Evolutionary conservation across 148 eudicot genomes (phyloP), one percentile per base, ranked within the genome.

Genomic region (Linanthus parryae): DNA sequence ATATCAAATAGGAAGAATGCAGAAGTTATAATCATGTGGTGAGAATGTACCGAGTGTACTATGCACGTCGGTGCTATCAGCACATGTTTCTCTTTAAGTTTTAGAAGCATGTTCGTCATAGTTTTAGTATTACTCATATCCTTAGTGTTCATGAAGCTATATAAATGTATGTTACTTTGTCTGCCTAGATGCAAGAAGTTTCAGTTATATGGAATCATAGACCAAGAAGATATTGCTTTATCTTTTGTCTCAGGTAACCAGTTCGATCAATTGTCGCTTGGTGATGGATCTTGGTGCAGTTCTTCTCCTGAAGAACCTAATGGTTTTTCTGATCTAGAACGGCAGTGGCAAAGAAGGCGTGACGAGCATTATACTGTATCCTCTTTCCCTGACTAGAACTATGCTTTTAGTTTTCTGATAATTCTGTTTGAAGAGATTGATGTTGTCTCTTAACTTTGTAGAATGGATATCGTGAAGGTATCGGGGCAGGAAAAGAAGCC

Each of bases 381-480:
- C 54, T 63, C 41, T 14, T 40, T 54, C 36, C 25, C 7, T 44
- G 4, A 31, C 19, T 34, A 19, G 5, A 40, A 43, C 4, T 10
- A 22, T 61, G 12, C 33, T 18, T 15, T 10, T 13, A 1, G 5
- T 8, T 48, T 19, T 11, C 1, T 4, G 16, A 3, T 18, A 24
- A 29, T 11, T 12, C 14, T 54, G 22, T 8, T 19, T 31, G 21
- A 39, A 40, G n/a, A 30, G 40, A 2, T 23, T 33, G 22, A 36
- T 40, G 52, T 42, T 2, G 7, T 30, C 53, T 46, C 15, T 65
- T 27, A 49, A 61, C 48, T 31, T 45, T 64, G 33, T 47, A 92
- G 96, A 74, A 75, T 47, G 95, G 95, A 60, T 88, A 88, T 61
- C 85, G 99, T 29, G 95, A 82, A 54, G 91, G 98, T 27, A 56